Conservation (phyloP, 805 yeast species). For the Wickerhamiella hasegawae region DNA sequence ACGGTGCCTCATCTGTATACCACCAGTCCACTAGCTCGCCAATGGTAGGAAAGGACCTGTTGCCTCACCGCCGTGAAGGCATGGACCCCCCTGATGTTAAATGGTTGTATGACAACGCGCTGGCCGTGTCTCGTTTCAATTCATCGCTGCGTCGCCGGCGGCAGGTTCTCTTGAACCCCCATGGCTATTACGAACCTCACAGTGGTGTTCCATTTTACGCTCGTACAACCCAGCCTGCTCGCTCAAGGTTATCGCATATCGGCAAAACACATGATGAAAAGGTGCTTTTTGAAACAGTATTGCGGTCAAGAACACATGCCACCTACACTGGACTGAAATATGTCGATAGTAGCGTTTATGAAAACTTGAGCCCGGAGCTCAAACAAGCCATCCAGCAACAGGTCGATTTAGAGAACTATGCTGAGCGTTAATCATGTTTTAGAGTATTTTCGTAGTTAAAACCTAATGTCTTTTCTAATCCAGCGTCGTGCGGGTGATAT, state of each 20-base stretch:
- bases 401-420: slow-evolving; percentile 1
- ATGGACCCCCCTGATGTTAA: slow-evolving; percentile 33
- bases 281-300: slow-evolving; percentile 10
- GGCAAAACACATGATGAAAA: background rate
- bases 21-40: slow-evolving; percentile 16
- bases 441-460: background rate
- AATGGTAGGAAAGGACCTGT: slow-evolving; percentile 2
- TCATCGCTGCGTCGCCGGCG: slow-evolving; percentile 42
- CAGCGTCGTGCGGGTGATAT: slow-evolving; percentile 15
- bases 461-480: slow-evolving; percentile 1
- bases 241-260: slow-evolving; percentile 18
- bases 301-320: slow-evolving; percentile 29
- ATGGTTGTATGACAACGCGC: slow-evolving; percentile 76
- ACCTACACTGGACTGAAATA: slow-evolving; percentile 49
- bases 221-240: slow-evolving; percentile 52
- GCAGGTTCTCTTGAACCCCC: slow-evolving; percentile 26
- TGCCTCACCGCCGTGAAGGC: background rate
- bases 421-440: background rate
- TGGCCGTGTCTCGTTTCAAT: slow-evolving; percentile 62
- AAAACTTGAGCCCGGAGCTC: slow-evolving; percentile 30
- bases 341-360: slow-evolving; percentile 44
- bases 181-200: slow-evolving; percentile 64
- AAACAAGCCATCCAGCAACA: slow-evolving; percentile 34
- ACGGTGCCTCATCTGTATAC: slow-evolving; percentile 26
- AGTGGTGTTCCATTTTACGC: slow-evolving; percentile 76